phyloP scores from a whole-genome alignment of 805 yeast species.

The Myxozyma geophila region DNA sequence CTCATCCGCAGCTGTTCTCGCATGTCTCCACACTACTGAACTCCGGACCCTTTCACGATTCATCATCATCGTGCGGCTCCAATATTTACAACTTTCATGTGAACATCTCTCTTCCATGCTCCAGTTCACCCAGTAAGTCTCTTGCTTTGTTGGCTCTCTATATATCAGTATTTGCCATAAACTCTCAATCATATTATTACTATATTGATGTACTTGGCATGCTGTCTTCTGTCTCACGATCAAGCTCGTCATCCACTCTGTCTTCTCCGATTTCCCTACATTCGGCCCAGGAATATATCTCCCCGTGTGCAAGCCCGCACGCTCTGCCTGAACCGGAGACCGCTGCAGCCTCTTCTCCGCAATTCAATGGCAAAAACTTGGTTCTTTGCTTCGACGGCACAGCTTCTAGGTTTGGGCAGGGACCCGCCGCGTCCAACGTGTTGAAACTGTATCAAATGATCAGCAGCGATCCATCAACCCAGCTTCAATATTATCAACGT shows the following conservation, averaged over 20 bases:
- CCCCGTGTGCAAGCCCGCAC: not conserved
- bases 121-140: too few relatives aligned
- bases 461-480: conserved; percentile 8
- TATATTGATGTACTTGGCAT: not conserved
- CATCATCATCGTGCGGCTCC: too few relatives aligned
- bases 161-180: too few relatives aligned
- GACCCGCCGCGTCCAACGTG: conserved; percentile 27
- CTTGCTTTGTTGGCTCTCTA: too few relatives aligned
- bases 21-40: too few relatives aligned
- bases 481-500: conserved; percentile 31
- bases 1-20: too few relatives aligned
- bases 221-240: not conserved
- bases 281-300: not conserved
- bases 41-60: too few relatives aligned
- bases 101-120: too few relatives aligned
- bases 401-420: conserved; percentile 19
- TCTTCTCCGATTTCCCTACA: not conserved
- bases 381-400: conserved; percentile 33
- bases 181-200: not conserved
- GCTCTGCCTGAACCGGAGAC: not conserved
- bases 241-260: not conserved
- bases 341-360: not conserved
- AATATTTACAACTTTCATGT: too few relatives aligned
- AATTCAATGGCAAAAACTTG: conserved; percentile 14
- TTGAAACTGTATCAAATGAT: conserved; percentile 24